Evolutionary conservation across 2,329 filamentous ascomycete genomes (phyloP).

Genomic region (Plectosphaerella cucumerina): DNA sequence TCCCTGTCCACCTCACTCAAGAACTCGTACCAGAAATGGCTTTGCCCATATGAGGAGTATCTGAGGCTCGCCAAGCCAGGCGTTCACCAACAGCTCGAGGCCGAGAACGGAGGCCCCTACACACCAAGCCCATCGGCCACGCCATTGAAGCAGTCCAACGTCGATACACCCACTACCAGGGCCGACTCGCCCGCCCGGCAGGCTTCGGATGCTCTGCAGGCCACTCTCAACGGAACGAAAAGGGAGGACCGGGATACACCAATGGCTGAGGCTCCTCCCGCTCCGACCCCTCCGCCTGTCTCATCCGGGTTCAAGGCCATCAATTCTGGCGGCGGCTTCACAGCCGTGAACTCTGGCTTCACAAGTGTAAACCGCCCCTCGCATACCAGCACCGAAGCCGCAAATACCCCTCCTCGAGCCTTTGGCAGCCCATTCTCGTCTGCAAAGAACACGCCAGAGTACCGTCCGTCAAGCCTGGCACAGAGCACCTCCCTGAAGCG

Average conservation of each 20-base stretch:
- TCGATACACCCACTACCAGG: constrained; percentile 55
- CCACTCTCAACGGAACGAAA: constrained; percentile 40
- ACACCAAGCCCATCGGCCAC: constrained; percentile 69
- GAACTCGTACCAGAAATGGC: constrained; percentile 96
- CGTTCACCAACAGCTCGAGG: constrained; percentile 92
- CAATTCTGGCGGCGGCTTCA: constrained; percentile 59
- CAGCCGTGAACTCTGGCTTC: constrained; percentile 68
- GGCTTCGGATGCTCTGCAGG: constrained; percentile 49
- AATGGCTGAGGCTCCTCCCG: constrained; percentile 40
- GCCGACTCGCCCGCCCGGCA: constrained; percentile 64
- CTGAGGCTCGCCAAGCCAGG: constrained; percentile 85
- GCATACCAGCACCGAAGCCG: constrained; percentile 35
- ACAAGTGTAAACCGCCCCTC: constrained; percentile 59
- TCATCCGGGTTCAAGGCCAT: constrained; percentile 57
- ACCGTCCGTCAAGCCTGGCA: constrained; percentile 50
- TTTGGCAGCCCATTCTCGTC: constrained; percentile 58
- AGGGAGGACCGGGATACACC: constrained; percentile 45
- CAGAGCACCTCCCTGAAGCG: constrained; percentile 68
- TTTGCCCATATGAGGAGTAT: constrained; percentile 96
- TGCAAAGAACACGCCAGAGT: constrained; percentile 61
- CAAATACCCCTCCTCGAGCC: constrained; percentile 55
- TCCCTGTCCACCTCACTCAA: constrained; percentile 96
- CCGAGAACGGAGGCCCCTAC: constrained; percentile 87
- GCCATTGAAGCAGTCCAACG: constrained; percentile 64
- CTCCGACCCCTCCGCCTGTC: constrained; percentile 32